Base-by-base conservation (phyloP, 2,329 filamentous ascomycete genomes). In the Aureobasidium zeae region DNA sequence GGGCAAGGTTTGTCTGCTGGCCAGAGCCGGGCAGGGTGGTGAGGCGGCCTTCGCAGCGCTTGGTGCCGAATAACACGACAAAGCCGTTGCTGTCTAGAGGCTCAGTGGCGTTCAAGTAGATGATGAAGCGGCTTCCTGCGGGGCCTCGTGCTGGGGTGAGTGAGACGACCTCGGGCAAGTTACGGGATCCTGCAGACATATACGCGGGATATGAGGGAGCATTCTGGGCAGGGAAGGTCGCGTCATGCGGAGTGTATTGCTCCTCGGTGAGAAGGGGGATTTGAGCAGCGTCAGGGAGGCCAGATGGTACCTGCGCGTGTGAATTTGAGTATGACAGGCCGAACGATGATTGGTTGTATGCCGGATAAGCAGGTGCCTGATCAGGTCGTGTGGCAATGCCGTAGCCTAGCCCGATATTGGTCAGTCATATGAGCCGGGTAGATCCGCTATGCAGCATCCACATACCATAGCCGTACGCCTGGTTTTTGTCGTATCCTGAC, bases 401-500 rank as follows among this genome's bases (percentile, higher is more conserved):
- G 53, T 62, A 63, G 49, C 60, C 60, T 63, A 55, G 70, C 76
- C 79, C 61, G 46, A 49, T 61, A 53, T 60, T 53, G 61, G 58
- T 57, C 60, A 58, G 61, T 70, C 64, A 69, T 67, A 67, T 64
- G 53, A 56, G 58, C 51, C 57, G 58, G 61, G 52, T 55, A 56
- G 34, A 47, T 36, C 39, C 46, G 44, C 32, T 22, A 16, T 33
- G 46, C 35, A 16, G 37, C 47, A 25, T 25, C 22, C 21, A 80
- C 86, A 69, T 71, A 93, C 87, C 83, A 67, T 89, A 83, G 63
- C 34, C 30, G 42, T 81, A 73, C 65, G 79, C 72, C 63, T 83
- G 78, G 47, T 77, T 67, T 67, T 93, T 94, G 59, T 74, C 72
- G 72, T 86, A 88, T 66, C 81, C 81, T 64, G 84, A 82, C 83